Evolutionary conservation across 805 yeast species (phyloP).

Genomic region (Candida nemodendra): DNA sequence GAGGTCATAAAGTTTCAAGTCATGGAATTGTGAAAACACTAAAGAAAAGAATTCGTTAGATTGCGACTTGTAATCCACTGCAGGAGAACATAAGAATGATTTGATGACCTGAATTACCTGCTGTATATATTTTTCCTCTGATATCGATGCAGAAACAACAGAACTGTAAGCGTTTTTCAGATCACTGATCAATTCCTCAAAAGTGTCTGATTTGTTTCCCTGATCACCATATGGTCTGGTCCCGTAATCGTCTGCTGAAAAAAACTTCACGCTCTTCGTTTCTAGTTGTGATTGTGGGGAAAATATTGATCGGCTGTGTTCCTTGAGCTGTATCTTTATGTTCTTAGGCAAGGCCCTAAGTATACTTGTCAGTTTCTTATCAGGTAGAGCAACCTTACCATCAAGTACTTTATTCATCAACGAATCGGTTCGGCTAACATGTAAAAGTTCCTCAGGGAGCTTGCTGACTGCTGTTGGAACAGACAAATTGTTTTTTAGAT

Average conservation of each 20-base stretch:
- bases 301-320: background rate
- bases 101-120: constrained; percentile 4
- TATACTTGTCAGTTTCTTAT: background rate
- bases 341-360: background rate
- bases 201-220: background rate
- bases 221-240: background rate
- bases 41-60: constrained; percentile 10
- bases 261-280: background rate
- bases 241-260: background rate
- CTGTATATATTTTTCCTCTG: constrained; percentile 6
- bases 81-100: constrained; percentile 3
- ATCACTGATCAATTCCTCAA: background rate
- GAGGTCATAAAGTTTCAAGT: constrained; percentile 7
- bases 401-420: background rate
- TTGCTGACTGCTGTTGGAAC: constrained; percentile 10
- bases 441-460: constrained; percentile 6
- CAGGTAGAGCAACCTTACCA: background rate
- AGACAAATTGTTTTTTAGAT: constrained; percentile 9
- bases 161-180: background rate
- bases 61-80: constrained; percentile 4
- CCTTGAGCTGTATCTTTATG: background rate
- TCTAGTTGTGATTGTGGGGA: background rate
- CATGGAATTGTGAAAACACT: constrained; percentile 19
- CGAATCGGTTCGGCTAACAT: background rate
- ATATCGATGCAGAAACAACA: background rate